A percentile compares a stretch with the other conserved stretches of the same genome.
Evolutionary conservation across 2,329 filamentous ascomycete species (phyloP).

Genomic region (Scedosporium minutisporum): DNA sequence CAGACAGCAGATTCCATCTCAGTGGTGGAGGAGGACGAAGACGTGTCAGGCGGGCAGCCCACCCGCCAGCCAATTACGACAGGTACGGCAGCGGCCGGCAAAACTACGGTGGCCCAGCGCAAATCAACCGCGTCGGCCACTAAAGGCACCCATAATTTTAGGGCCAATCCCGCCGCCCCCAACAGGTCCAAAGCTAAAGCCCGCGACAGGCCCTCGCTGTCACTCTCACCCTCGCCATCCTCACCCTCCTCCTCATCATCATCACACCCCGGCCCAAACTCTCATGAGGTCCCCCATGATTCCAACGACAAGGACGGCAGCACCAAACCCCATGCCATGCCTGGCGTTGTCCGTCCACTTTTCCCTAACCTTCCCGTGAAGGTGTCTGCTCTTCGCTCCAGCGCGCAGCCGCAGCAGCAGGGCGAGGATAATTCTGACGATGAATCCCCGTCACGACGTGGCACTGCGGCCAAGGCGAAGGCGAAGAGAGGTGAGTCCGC

Average conservation of each 20-base stretch:
- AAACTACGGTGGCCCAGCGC: constrained; percentile 7
- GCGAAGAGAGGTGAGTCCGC: background rate
- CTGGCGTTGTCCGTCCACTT: constrained; percentile 25
- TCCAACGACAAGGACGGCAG: constrained; percentile 12
- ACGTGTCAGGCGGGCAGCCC: background rate
- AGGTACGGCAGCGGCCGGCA: background rate
- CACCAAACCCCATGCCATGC: constrained; percentile 20
- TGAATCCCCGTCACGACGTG: background rate
- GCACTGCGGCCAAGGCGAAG: background rate
- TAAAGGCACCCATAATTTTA: background rate
- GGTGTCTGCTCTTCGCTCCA: constrained; percentile 2
- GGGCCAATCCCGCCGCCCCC: constrained; percentile 5
- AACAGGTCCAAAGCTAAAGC: constrained; percentile 2
- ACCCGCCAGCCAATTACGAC: constrained; percentile 2
- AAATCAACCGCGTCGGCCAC: constrained; percentile 5
- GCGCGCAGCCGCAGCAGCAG: constrained; percentile 5
- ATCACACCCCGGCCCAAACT: background rate
- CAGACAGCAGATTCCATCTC: background rate
- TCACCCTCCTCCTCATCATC: background rate
- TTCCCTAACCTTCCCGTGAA: constrained; percentile 21
- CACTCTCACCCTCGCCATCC: background rate
- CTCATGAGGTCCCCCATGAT: constrained; percentile 12
- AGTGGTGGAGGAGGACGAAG: background rate
- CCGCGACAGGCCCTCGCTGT: constrained; percentile 1
- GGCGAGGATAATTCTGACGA: constrained; percentile 2